Conservation (phyloP, 257 asterid genomes). For the Solanum chmielewskii region DNA sequence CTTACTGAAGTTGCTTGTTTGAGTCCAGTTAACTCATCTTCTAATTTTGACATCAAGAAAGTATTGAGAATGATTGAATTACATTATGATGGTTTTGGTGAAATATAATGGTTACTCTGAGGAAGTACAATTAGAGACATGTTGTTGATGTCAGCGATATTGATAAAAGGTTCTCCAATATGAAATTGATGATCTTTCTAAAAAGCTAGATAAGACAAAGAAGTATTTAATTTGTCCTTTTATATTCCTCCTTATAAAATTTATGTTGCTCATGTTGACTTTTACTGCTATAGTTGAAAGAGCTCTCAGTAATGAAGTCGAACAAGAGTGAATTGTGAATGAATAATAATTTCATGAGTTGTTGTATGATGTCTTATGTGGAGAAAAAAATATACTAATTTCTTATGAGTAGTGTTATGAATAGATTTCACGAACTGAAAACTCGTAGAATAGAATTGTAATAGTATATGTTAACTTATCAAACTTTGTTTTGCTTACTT, state of each 20-base stretch:
- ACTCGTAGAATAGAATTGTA: no score
- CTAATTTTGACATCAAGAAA: background rate
- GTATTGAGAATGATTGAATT: background rate
- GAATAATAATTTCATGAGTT: background rate
- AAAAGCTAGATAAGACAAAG: background rate
- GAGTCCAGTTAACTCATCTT: background rate
- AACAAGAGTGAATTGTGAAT: background rate
- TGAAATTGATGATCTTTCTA: background rate
- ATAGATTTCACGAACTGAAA: no score
- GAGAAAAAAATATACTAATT: background rate
- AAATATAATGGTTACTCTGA: background rate
- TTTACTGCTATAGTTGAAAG: background rate
- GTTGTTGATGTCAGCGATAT: background rate
- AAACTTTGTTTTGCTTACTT: background rate
- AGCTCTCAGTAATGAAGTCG: background rate
- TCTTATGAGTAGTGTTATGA: background rate
- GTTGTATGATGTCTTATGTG: background rate
- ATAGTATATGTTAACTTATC: background rate
- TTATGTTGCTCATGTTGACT: background rate
- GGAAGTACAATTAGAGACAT: background rate
- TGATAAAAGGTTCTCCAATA: background rate
- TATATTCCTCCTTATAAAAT: background rate
- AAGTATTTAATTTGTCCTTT: background rate
- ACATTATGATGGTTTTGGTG: background rate
- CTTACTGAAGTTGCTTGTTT: background rate